phyloP scores from a whole-genome alignment of 176 grass and related monocot species.

The Echinochloa phyllopogon region DNA sequence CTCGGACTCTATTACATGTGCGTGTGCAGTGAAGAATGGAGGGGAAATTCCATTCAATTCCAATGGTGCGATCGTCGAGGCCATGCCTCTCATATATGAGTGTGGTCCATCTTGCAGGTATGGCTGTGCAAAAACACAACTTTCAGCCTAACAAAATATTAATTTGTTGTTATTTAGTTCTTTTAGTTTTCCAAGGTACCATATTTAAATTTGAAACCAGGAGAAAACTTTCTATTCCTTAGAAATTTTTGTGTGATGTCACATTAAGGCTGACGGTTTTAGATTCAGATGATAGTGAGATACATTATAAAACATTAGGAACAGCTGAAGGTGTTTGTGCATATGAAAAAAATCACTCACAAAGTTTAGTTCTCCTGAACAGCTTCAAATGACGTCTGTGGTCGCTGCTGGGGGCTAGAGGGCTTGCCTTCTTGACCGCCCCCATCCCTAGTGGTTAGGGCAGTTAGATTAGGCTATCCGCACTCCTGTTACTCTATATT shows the following conservation, averaged over 20 bases:
- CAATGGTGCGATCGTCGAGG: conserved; percentile 71
- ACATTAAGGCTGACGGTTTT: not conserved
- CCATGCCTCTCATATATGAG: conserved; percentile 71
- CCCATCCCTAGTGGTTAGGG: no score
- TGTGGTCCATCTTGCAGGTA: conserved; percentile 72
- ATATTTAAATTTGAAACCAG: not conserved
- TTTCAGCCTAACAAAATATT: not conserved
- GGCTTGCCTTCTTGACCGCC: no score
- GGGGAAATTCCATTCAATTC: conserved; percentile 79
- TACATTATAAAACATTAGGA: conserved; percentile 8
- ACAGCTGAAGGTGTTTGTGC: not conserved
- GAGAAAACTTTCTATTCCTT: not conserved
- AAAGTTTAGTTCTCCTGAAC: not conserved
- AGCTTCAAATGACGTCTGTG: no score
- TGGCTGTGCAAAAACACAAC: not conserved
- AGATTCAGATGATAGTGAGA: not conserved
- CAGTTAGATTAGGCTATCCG: no score
- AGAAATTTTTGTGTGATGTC: not conserved
- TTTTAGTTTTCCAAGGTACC: not conserved
- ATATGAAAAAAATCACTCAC: not conserved
- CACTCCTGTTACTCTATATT: no score
- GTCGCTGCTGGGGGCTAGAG: no score
- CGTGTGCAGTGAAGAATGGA: conserved; percentile 78
- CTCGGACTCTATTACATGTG: conserved; percentile 65
- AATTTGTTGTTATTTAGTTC: not conserved